Conservation (phyloP, 768 basidiomycete species). For the Leccinum subgranulosum region DNA sequence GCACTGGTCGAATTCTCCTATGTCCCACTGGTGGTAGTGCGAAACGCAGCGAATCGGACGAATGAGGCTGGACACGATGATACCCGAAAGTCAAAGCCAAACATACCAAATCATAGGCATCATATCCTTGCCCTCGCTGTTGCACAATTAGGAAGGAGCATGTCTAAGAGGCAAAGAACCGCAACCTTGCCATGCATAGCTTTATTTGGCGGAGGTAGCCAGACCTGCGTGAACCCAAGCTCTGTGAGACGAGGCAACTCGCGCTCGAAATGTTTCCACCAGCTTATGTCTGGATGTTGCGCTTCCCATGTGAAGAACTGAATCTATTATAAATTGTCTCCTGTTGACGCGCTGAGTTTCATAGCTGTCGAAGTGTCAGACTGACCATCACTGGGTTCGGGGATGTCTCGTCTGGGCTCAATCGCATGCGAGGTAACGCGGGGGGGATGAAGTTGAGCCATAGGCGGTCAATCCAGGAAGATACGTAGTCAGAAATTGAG, state of each 20-base stretch:
- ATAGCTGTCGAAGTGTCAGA: not conserved
- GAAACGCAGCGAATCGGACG: not conserved
- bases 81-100: not conserved
- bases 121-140: conserved; percentile 75
- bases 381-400: conserved; percentile 70
- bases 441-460: conserved; percentile 28
- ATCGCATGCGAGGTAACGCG: conserved; percentile 57
- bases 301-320: conserved; percentile 89
- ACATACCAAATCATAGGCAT: conserved; percentile 79
- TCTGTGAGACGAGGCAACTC: conserved; percentile 61
- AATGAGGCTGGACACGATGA: not conserved
- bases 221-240: conserved; percentile 76
- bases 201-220: conserved; percentile 84
- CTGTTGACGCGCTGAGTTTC: not conserved
- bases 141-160: conserved; percentile 6
- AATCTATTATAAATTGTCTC: conserved; percentile 38
- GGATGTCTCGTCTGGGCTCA: conserved; percentile 46
- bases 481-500: not conserved
- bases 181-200: conserved; percentile 54
- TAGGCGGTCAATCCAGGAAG: conserved; percentile 24
- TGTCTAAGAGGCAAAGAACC: not conserved
- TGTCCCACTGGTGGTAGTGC: conserved; percentile 61
- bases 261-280: conserved; percentile 75
- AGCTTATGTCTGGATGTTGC: conserved; percentile 53
- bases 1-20: conserved; percentile 82